Percentiles rank a stretch among this genome's conserved stretches.
phyloP scores from a whole-genome alignment of 306 rosid species.

The Malus orientalis region DNA sequence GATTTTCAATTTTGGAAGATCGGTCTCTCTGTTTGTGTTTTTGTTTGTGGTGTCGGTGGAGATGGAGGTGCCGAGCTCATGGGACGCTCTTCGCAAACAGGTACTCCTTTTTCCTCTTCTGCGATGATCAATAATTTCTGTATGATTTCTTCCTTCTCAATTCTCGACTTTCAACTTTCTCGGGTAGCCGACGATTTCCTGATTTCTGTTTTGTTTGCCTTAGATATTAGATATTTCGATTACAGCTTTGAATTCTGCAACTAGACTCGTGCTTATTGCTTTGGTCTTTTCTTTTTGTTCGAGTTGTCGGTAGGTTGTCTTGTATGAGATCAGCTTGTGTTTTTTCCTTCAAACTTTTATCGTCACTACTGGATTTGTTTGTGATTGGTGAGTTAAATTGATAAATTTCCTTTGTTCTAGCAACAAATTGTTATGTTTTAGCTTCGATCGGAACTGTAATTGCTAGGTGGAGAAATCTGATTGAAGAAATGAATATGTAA shows the following conservation, averaged over 20 bases:
- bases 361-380: neutral
- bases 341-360: neutral
- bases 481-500: neutral
- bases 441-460: neutral
- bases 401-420: neutral
- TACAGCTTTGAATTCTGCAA: conserved; percentile 5
- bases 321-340: neutral
- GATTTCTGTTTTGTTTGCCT: neutral
- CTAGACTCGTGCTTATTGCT: neutral
- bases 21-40: neutral
- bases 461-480: neutral
- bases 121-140: neutral
- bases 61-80: conserved; percentile 78
- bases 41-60: neutral
- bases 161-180: conserved; percentile 8
- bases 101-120: conserved; percentile 22
- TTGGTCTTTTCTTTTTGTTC: neutral
- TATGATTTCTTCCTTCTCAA: neutral
- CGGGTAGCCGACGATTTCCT: neutral
- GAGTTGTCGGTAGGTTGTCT: neutral
- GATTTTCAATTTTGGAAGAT: conserved; percentile 1
- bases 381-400: neutral
- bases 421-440: neutral
- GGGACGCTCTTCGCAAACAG: conserved; percentile 98
- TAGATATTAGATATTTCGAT: neutral